Conservation (phyloP, 208 protist species). For the Cochliopodium minus region DNA sequence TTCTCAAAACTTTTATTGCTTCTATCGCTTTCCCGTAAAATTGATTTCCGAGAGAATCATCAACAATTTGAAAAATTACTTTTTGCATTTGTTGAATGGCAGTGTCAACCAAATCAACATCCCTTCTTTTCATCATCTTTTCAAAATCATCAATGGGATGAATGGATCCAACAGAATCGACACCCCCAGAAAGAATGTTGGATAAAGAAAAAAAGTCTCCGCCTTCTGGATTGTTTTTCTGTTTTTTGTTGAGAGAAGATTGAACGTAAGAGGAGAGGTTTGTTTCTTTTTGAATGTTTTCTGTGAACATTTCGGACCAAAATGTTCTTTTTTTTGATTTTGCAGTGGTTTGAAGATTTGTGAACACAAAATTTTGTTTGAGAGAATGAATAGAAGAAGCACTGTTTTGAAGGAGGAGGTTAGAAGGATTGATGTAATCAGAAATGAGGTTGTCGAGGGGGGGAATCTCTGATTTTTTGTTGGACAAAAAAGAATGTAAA, state of each 20-base stretch:
- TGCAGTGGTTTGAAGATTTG: neutral
- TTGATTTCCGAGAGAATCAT: slow-evolving; percentile 34
- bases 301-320: neutral
- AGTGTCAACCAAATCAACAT: slow-evolving; percentile 28
- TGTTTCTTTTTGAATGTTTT: neutral
- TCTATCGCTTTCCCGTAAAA: slow-evolving; percentile 47
- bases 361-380: no score
- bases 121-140: slow-evolving; percentile 25
- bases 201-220: neutral
- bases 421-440: no score
- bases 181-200: neutral
- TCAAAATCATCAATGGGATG: slow-evolving; percentile 38
- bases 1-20: slow-evolving; percentile 41
- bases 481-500: neutral
- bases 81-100: slow-evolving; percentile 44
- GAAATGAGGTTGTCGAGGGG: neutral
- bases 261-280: no score
- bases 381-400: no score
- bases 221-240: neutral
- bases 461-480: neutral
- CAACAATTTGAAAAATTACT: slow-evolving; percentile 40
- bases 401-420: no score
- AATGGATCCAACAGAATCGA: slow-evolving; percentile 20
- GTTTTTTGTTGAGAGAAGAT: neutral
- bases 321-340: neutral